Conservation (phyloP, 2,329 filamentous ascomycete species). For the Fusarium nematophilum region DNA sequence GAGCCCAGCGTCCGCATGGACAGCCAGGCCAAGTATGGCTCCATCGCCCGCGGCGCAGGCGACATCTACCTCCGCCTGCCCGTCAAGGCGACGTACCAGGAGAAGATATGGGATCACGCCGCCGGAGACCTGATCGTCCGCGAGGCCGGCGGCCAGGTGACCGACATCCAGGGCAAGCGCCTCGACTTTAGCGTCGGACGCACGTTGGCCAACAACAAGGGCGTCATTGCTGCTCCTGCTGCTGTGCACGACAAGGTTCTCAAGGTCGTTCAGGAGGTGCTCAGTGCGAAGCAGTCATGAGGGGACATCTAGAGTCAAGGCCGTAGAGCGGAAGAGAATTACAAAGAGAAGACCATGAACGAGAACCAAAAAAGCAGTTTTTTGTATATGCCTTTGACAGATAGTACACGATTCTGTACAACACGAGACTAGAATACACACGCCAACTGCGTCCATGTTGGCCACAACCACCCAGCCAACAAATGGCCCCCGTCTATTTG, state of each 20-base stretch:
- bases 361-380: constrained; percentile 35
- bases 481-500: constrained; percentile 67
- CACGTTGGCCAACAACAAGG: constrained; percentile 90
- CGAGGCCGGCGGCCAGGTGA: constrained; percentile 92
- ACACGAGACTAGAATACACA: constrained; percentile 46
- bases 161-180: constrained; percentile 85
- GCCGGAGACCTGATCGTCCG: constrained; percentile 94
- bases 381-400: constrained; percentile 45
- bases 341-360: constrained; percentile 12
- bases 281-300: constrained; percentile 56
- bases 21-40: constrained; percentile 97
- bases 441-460: constrained; percentile 41
- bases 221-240: constrained; percentile 87
- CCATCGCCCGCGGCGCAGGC: constrained; percentile 91
- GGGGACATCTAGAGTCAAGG: neutral
- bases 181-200: constrained; percentile 89
- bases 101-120: constrained; percentile 99
- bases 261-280: constrained; percentile 82
- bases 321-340: neutral
- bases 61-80: constrained; percentile 95
- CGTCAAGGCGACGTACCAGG: constrained; percentile 86
- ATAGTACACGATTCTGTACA: constrained; percentile 47
- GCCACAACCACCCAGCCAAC: constrained; percentile 17
- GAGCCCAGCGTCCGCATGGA: constrained; percentile 94
- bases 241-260: constrained; percentile 82